A percentile compares a stretch with the other conserved stretches of the same genome.
Conservation (phyloP, 176 grass and related monocot species). For the Paspalum notatum region DNA sequence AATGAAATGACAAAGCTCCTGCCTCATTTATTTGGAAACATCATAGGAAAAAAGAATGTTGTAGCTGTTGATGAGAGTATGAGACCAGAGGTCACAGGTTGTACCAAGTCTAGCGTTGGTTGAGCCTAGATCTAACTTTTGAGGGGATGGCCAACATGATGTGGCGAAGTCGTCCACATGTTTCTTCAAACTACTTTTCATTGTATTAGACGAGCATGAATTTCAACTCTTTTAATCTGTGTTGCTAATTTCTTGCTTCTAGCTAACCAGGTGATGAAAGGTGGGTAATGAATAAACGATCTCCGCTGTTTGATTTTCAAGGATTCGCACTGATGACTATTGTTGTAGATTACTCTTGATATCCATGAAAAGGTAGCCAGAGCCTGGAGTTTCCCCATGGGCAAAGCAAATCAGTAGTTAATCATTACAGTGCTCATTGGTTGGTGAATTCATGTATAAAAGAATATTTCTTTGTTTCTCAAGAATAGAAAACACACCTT, state of each 20-base stretch:
- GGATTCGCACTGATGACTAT: neutral
- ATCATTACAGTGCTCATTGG: neutral
- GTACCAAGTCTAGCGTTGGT: neutral
- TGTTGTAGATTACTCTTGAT: neutral
- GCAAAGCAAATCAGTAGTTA: slow-evolving; percentile 9
- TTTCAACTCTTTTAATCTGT: neutral
- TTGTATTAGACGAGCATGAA: neutral
- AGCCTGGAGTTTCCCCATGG: neutral
- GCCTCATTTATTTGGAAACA: neutral
- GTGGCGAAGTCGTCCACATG: neutral
- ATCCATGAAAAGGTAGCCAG: neutral
- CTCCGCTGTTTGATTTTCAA: neutral
- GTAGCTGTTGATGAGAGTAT: neutral
- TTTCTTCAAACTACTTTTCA: neutral
- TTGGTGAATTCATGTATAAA: neutral
- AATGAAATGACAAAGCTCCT: neutral
- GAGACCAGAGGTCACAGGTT: neutral
- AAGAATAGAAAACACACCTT: neutral
- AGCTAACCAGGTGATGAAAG: neutral
- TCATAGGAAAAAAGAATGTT: neutral
- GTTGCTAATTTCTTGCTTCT: neutral
- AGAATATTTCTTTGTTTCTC: neutral
- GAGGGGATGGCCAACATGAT: slow-evolving; percentile 1
- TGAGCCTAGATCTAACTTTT: neutral
- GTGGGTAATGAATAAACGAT: neutral